Evolutionary conservation across 148 eudicot genomes (phyloP), one percentile per base, ranked within the genome.

Genomic region (Bassia scoparia): DNA sequence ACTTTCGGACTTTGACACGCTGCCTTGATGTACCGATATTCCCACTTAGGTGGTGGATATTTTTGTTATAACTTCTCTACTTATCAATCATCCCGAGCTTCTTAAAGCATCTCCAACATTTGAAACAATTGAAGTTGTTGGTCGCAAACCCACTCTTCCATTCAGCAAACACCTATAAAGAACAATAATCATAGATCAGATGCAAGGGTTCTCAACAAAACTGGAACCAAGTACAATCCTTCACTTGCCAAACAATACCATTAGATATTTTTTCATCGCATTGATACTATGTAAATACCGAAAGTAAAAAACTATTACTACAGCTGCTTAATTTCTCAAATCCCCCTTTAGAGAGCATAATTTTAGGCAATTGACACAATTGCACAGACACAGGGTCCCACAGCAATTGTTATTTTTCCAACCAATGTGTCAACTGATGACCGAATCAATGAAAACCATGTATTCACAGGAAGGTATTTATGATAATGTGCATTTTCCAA

Each of bases 91-190:
- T 93, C 26, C 85, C 91, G 41, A 90, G 87, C 84, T 90, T 88
- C 77, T 73, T 76, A 76, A 93, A 90, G 50, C 89, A 70, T 86
- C 87, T 67, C 98, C 98, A 52, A 93, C 87, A 83, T 80, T 93
- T 38, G 83, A 71, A 67, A 90, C 89, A 15, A 93, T 82, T 64
- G 88, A 48, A 71, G 65, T 56, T 38, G 87, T 93, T 17, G 92
- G 97, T 34, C 88, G 83, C n/a, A 84, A 78, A 61, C 98, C 91
- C 33, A 93, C 78, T 93, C 97, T 80, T 93, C 98, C 98, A 90
- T 93, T 93, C 98, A 59, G 97, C 98, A 79, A 92, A 89, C 72
- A 79, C 68, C 95, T 89, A 58, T 68, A 79, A 60, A 21, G 37
- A 46, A 67, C 17, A 31, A 31, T 21, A 33, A 38, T 29, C 4